Percentiles rank a stretch among this genome's conserved stretches.
These are phyloP conservation scores for Calocybe cyanea DNA, from an alignment of 768 basidiomycete genomes.

Conservation along the genomic window DNA sequence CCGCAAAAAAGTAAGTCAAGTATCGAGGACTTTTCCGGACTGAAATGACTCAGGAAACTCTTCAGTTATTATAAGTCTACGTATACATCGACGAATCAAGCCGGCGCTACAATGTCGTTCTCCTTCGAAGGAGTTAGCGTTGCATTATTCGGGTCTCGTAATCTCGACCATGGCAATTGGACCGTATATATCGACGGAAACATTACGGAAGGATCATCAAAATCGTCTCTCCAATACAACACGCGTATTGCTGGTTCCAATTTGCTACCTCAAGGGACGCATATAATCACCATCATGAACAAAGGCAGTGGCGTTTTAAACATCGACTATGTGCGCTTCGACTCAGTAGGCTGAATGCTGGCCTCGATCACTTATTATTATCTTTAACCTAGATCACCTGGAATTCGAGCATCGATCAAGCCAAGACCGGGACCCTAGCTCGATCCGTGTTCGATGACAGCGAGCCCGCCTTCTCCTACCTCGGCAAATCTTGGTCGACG, in stretches of 20 bases:
- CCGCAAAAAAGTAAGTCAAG: neutral
- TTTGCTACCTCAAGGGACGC: neutral
- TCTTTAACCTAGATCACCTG: neutral
- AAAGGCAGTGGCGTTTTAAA: neutral
- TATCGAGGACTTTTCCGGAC: too few species aligned
- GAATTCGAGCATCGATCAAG: neutral
- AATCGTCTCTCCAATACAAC: neutral
- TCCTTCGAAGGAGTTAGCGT: neutral
- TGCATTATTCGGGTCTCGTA: neutral
- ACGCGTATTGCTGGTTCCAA: neutral
- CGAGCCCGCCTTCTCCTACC: slow-evolving; percentile 2
- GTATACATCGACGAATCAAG: neutral
- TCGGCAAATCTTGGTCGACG: slow-evolving; percentile 3
- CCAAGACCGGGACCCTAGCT: neutral
- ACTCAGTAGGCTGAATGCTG: neutral
- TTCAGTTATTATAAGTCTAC: slow-evolving; percentile 2
- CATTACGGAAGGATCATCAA: neutral
- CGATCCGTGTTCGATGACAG: slow-evolving; percentile 2
- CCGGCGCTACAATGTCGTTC: slow-evolving; percentile 1
- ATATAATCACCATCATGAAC: slow-evolving; percentile 3
- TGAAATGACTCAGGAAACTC: neutral
- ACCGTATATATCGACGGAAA: neutral
- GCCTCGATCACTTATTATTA: too few species aligned
- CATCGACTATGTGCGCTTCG: slow-evolving; percentile 2
- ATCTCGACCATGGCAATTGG: neutral